These are phyloP conservation scores for Euclidium syriacum DNA, from an alignment of 345 rosid species.

Conservation along the genomic window DNA sequence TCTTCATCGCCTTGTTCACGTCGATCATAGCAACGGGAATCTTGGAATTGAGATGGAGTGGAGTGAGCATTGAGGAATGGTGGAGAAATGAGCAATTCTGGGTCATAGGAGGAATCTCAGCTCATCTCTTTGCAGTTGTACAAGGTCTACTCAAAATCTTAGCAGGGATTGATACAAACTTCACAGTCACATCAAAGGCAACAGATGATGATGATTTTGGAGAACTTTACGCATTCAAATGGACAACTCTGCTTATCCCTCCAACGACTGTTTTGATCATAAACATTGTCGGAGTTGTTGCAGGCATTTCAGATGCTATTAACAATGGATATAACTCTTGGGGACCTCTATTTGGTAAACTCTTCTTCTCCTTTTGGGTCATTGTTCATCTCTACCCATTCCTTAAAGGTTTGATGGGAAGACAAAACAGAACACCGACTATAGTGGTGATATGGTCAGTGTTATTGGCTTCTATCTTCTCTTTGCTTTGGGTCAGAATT, in stretches of 20 bases:
- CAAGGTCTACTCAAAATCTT: constrained; percentile 83
- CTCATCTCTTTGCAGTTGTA: constrained; percentile 87
- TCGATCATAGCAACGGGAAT: constrained; percentile 83
- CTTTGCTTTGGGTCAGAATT: constrained; percentile 90
- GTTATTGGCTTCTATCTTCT: constrained; percentile 89
- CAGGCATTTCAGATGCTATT: constrained; percentile 88
- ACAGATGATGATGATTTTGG: constrained; percentile 84
- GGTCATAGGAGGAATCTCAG: constrained; percentile 96
- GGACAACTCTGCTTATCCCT: constrained; percentile 91
- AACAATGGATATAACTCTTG: constrained; percentile 90
- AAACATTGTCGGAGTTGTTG: constrained; percentile 92
- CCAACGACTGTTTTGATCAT: constrained; percentile 92
- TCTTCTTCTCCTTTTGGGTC: constrained; percentile 93
- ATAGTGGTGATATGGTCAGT: constrained; percentile 96
- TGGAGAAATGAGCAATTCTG: constrained; percentile 99
- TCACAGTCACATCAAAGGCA: constrained; percentile 93
- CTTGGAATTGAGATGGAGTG: constrained; percentile 93
- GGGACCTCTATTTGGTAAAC: constrained; percentile 95
- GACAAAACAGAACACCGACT: constrained; percentile 93
- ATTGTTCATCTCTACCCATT: constrained; percentile 94
- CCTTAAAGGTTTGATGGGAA: constrained; percentile 97
- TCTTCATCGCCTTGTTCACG: constrained; percentile 74
- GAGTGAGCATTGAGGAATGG: constrained; percentile 98
- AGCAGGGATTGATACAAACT: constrained; percentile 91
- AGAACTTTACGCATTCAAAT: constrained; percentile 81